Conservation (phyloP, 2,329 filamentous ascomycete species). For the Paraphaeosphaeria minitans region DNA sequence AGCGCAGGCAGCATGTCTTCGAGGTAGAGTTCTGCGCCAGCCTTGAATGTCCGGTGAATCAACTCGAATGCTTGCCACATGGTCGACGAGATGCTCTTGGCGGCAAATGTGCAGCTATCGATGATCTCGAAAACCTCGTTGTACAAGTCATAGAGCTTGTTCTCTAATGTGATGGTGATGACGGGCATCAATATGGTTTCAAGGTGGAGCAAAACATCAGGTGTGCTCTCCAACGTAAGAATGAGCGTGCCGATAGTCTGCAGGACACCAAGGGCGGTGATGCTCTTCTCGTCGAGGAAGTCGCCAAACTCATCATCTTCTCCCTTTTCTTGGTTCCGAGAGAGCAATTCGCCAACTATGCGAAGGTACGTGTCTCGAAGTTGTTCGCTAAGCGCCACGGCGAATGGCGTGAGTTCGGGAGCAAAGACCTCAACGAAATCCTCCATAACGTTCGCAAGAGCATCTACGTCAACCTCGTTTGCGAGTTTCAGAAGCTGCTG, state of each 20-base stretch:
- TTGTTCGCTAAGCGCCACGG: conserved; percentile 93
- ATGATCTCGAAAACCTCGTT: conserved; percentile 99
- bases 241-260: conserved; percentile 98
- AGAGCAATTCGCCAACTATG: conserved; percentile 88
- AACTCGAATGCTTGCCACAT: conserved; percentile 99
- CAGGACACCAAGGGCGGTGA: conserved; percentile 91
- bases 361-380: conserved; percentile 93
- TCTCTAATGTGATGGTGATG: conserved; percentile 92
- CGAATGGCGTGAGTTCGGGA: conserved; percentile 94
- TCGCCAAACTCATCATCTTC: conserved; percentile 83
- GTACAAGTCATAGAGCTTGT: conserved; percentile 97
- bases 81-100: conserved; percentile 90
- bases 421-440: conserved; percentile 99
- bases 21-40: conserved; percentile 93
- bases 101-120: conserved; percentile 97
- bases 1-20: conserved; percentile 98
- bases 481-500: conserved; percentile 96
- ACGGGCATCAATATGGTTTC: conserved; percentile 97
- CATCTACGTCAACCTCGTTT: conserved; percentile 97
- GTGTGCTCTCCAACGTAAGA: conserved; percentile 93
- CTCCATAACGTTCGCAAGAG: conserved; percentile 98
- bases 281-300: conserved; percentile 97
- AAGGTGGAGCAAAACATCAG: conserved; percentile 90
- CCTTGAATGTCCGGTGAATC: conserved; percentile 96
- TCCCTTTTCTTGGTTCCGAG: conserved; percentile 77